A percentile compares a stretch with the other conserved stretches of the same genome.
phyloP scores from a whole-genome alignment of 1,139 yeast genomes.

The Meyerozyma smithsonii region DNA sequence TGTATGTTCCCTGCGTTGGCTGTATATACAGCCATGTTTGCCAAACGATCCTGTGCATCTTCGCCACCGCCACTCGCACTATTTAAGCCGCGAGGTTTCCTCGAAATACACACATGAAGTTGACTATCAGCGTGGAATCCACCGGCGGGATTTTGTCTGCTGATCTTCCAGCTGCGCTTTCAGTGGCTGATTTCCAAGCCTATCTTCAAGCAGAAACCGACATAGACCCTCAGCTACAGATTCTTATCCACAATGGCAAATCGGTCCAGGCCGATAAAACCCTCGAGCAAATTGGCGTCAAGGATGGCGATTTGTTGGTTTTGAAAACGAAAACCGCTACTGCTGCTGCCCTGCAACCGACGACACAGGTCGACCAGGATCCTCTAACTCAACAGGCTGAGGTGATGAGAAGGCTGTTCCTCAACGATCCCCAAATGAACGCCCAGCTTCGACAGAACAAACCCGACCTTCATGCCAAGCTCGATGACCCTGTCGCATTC shows the following conservation, averaged over 20 bases:
- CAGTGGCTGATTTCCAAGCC: constrained; percentile 67
- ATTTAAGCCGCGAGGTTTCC: background rate
- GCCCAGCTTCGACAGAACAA: constrained; percentile 29
- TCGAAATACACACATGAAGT: constrained; percentile 24
- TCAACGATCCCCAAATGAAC: constrained; percentile 34
- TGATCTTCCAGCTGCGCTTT: constrained; percentile 62
- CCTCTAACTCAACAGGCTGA: constrained; percentile 42
- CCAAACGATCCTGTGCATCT: too few relatives aligned
- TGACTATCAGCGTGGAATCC: constrained; percentile 32
- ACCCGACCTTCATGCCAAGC: constrained; percentile 39
- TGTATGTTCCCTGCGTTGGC: too few relatives aligned
- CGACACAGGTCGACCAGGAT: constrained; percentile 3
- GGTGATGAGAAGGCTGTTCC: constrained; percentile 42
- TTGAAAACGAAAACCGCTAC: constrained; percentile 14
- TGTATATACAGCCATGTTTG: too few relatives aligned
- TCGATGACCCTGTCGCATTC: constrained; percentile 54
- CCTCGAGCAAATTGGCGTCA: constrained; percentile 43
- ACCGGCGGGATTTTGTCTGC: constrained; percentile 33
- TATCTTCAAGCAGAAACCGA: constrained; percentile 72
- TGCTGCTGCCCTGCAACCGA: constrained; percentile 5
- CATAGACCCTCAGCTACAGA: constrained; percentile 43
- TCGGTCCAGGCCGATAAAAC: constrained; percentile 31
- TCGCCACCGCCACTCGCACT: constrained; percentile 5
- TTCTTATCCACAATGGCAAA: constrained; percentile 44
- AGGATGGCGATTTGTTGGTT: constrained; percentile 56